Conservation (phyloP, 2,329 filamentous ascomycete genomes). For the Fusarium pseudonygamai region DNA sequence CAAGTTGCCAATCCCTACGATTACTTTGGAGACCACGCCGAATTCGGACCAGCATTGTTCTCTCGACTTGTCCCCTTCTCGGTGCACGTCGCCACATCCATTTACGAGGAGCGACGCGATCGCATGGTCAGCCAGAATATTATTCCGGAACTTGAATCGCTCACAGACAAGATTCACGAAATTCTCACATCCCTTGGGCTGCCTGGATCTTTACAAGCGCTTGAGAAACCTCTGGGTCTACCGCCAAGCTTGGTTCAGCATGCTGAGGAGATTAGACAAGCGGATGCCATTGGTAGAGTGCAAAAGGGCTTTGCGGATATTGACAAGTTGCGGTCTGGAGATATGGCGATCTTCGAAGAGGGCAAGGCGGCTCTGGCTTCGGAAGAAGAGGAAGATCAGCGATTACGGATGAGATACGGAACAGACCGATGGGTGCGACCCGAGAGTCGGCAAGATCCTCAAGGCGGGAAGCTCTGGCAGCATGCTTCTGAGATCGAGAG, state of each 20-base stretch:
- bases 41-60: constrained; percentile 87
- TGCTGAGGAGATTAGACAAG: constrained; percentile 92
- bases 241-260: constrained; percentile 88
- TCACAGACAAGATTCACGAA: constrained; percentile 83
- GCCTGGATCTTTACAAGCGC: constrained; percentile 89
- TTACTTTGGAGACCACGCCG: constrained; percentile 79
- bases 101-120: constrained; percentile 92
- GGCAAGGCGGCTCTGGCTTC: constrained; percentile 79
- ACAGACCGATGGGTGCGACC: constrained; percentile 85
- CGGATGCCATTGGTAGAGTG: constrained; percentile 82
- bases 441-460: constrained; percentile 74
- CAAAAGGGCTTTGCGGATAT: constrained; percentile 87
- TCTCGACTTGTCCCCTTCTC: constrained; percentile 93
- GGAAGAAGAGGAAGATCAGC: constrained; percentile 86
- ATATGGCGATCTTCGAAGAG: constrained; percentile 82
- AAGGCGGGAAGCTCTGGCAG: constrained; percentile 74
- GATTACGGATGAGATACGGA: constrained; percentile 79
- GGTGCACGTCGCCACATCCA: constrained; percentile 92
- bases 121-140: constrained; percentile 90
- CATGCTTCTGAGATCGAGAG: constrained; percentile 83
- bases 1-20: constrained; percentile 84
- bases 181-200: constrained; percentile 84
- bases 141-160: constrained; percentile 81
- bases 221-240: constrained; percentile 92
- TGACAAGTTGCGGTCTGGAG: constrained; percentile 84